Evolutionary conservation across 2,329 filamentous ascomycete genomes (phyloP).

Genomic region (Passalora sequoiae): DNA sequence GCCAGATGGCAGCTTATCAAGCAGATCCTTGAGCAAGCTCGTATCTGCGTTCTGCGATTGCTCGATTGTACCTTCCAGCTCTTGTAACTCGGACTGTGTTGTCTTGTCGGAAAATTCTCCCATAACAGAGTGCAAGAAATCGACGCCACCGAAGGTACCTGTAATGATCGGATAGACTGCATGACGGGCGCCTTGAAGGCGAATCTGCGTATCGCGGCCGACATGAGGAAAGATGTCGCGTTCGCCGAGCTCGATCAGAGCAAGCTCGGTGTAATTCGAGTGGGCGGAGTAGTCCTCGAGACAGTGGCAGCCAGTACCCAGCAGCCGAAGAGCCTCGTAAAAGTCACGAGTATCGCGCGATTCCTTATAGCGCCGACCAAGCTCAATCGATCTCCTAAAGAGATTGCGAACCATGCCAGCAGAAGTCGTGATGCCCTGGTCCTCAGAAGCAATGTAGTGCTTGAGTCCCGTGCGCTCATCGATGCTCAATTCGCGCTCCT

Average conservation of each 20-base stretch:
- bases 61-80: slow-evolving; percentile 76
- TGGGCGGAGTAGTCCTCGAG: slow-evolving; percentile 90
- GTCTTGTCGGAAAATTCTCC: slow-evolving; percentile 79
- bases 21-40: slow-evolving; percentile 73
- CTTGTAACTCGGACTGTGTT: slow-evolving; percentile 83
- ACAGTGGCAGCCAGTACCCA: slow-evolving; percentile 86
- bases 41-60: slow-evolving; percentile 55
- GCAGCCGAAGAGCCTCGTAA: slow-evolving; percentile 76
- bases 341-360: slow-evolving; percentile 68
- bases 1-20: slow-evolving; percentile 75
- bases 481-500: slow-evolving; percentile 69
- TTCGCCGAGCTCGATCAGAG: slow-evolving; percentile 81
- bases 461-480: slow-evolving; percentile 62
- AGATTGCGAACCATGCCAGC: slow-evolving; percentile 70
- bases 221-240: slow-evolving; percentile 79
- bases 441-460: slow-evolving; percentile 90
- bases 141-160: slow-evolving; percentile 89
- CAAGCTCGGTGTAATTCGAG: slow-evolving; percentile 87
- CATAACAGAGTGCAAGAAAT: slow-evolving; percentile 72
- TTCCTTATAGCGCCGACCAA: slow-evolving; percentile 68
- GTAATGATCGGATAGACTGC: slow-evolving; percentile 78
- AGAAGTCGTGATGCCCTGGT: slow-evolving; percentile 72
- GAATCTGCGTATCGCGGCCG: slow-evolving; percentile 65
- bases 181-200: slow-evolving; percentile 60
- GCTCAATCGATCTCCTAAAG: slow-evolving; percentile 67